These are phyloP conservation scores for Cyclocybe aegerita DNA, from an alignment of 768 basidiomycete species.

Conservation along the genomic window DNA sequence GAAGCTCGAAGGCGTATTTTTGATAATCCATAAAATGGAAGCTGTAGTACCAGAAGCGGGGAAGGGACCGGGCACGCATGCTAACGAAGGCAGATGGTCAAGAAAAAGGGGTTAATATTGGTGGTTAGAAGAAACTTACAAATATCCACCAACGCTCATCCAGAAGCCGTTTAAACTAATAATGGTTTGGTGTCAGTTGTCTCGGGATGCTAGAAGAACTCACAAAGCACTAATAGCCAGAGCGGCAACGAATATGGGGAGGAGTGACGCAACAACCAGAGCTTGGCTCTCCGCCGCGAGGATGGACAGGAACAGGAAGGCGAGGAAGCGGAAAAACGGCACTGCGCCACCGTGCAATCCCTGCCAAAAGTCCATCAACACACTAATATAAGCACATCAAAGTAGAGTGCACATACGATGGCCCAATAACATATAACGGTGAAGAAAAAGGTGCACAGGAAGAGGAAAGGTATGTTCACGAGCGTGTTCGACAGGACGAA, in stretches of 20 bases:
- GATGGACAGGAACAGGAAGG: slow-evolving; percentile 53
- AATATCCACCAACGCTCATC: slow-evolving; percentile 56
- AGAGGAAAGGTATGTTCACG: slow-evolving; percentile 54
- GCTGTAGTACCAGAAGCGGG: too few relatives aligned
- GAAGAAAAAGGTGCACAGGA: slow-evolving; percentile 47
- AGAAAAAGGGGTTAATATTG: too few relatives aligned
- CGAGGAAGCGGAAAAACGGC: slow-evolving; percentile 55
- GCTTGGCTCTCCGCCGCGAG: slow-evolving; percentile 54
- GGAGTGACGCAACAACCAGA: slow-evolving; percentile 44
- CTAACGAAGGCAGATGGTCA: too few relatives aligned
- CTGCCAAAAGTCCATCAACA: slow-evolving; percentile 15
- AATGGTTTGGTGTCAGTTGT: neutral
- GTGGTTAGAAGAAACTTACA: slow-evolving; percentile 23
- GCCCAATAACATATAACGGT: slow-evolving; percentile 52
- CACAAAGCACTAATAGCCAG: slow-evolving; percentile 53
- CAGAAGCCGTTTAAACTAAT: slow-evolving; percentile 49
- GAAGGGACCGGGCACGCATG: too few relatives aligned
- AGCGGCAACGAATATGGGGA: slow-evolving; percentile 62
- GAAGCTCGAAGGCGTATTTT: too few relatives aligned
- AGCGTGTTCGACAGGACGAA: slow-evolving; percentile 56
- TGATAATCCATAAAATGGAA: too few relatives aligned
- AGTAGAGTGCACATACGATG: slow-evolving; percentile 30
- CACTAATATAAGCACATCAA: neutral
- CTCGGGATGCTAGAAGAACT: slow-evolving; percentile 1
- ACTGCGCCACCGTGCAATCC: slow-evolving; percentile 49